Evolutionary conservation across 768 basidiomycete genomes (phyloP), one percentile per base, ranked within the genome.

Genomic region (Termitomyces sp.): DNA sequence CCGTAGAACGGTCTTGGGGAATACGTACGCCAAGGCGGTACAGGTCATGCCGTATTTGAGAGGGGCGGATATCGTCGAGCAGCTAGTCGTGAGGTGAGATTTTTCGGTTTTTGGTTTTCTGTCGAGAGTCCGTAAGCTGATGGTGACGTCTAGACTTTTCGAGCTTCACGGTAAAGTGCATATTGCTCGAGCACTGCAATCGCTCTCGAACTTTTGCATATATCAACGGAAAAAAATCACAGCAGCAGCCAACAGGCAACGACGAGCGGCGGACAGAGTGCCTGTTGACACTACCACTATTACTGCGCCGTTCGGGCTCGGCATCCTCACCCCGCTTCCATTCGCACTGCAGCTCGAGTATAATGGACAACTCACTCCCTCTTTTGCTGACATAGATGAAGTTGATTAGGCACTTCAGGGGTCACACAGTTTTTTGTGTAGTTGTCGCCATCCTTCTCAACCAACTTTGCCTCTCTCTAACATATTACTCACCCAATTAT

Each of bases 41-140:
- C 73, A 75, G 40, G 62, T 76, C 49, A 85, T 89, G 85, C 84
- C 86, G 1, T 87, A 77, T 63, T 61, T 88, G 48, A 69, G 72
- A 10, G 78, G 69, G 6, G 52, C 58, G 2, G 87, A 88, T 58
- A 66, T 84, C 12, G 76, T 81, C 0, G 77, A 78, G 16, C 84
- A 83, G 64, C 84, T 89, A 82, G 66, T 77, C 1, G 61, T 59
- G 42, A 75, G 80, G 86, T 85, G 52, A 26, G 77, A 7, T 30
- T 30, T 30, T 69, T 14, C 53, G 1, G n/a, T 16, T 47, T 40
- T 58, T 56, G 13, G 20, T 30, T 30, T 7, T 30, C 30, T 30
- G 6, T 7, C 30, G 30, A 6, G 5, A 30, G 30, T 30, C 30
- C 6, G 30, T 30, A 30, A 6, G 30, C 30, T 30, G 16, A 44